Evolutionary conservation across 2,329 filamentous ascomycete species (phyloP).

Genomic region (Cladosporium sp.): DNA sequence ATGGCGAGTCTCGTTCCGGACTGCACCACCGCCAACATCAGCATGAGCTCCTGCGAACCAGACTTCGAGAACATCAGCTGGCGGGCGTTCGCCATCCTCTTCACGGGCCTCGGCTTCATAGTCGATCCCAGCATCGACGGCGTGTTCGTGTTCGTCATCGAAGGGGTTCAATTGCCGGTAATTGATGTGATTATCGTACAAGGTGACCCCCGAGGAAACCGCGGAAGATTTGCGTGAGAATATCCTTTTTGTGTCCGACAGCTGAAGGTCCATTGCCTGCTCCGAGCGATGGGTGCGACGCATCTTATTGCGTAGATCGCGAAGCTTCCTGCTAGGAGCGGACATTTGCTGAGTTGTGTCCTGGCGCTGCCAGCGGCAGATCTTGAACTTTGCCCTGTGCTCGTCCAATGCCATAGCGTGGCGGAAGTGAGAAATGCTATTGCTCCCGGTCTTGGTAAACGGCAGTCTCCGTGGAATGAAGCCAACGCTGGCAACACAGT

Average conservation of each 20-base stretch:
- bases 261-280: conserved; percentile 17
- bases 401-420: conserved; percentile 73
- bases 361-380: conserved; percentile 13
- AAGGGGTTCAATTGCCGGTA: background rate
- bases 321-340: conserved; percentile 1
- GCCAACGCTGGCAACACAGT: conserved; percentile 37
- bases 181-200: background rate
- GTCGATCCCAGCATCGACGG: conserved; percentile 4
- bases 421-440: conserved; percentile 49
- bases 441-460: conserved; percentile 41
- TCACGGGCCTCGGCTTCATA: conserved; percentile 20
- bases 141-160: background rate
- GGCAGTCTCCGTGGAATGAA: conserved; percentile 43
- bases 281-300: conserved; percentile 17
- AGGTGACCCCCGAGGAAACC: background rate
- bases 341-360: conserved; percentile 5
- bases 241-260: background rate
- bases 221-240: background rate
- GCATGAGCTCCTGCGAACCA: conserved; percentile 48
- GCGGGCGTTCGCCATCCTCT: conserved; percentile 29
- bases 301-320: conserved; percentile 7
- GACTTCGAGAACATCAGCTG: conserved; percentile 36
- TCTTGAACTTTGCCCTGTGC: conserved; percentile 64
- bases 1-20: conserved; percentile 43
- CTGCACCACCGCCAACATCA: conserved; percentile 49